A percentile compares a stretch with the other conserved stretches of the same genome.
phyloP scores from a whole-genome alignment of 768 basidiomycete species.

The Scleroderma bovista region DNA sequence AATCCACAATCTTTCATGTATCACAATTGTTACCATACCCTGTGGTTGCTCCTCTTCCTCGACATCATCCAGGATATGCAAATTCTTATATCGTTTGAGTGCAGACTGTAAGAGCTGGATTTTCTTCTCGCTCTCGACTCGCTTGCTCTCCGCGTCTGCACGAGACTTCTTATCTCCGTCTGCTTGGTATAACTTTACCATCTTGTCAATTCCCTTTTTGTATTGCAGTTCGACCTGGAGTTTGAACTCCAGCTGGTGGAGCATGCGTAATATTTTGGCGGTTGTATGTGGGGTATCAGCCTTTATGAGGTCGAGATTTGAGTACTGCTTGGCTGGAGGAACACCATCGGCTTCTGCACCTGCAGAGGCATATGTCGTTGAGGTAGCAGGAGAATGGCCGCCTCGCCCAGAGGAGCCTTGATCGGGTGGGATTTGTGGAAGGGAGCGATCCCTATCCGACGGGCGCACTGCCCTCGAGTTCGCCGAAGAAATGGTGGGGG shows the following conservation, averaged over 20 bases:
- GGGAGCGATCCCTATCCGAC: slow-evolving; percentile 28
- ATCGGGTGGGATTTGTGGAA: slow-evolving; percentile 48
- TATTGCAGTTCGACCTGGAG: slow-evolving; percentile 97
- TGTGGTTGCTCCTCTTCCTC: slow-evolving; percentile 77
- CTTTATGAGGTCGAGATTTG: slow-evolving; percentile 91
- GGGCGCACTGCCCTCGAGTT: slow-evolving; percentile 12
- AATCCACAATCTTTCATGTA: neutral
- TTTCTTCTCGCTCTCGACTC: slow-evolving; percentile 93
- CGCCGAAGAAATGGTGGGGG: slow-evolving; percentile 25
- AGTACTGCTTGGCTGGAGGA: slow-evolving; percentile 61
- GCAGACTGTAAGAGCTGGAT: slow-evolving; percentile 89
- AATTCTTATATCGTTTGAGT: slow-evolving; percentile 92
- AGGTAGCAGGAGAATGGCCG: slow-evolving; percentile 34
- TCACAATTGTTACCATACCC: slow-evolving; percentile 33
- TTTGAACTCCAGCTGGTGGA: slow-evolving; percentile 99
- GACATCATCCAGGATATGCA: slow-evolving; percentile 88
- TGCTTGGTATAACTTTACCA: slow-evolving; percentile 93
- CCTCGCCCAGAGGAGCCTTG: slow-evolving; percentile 36
- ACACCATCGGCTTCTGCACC: slow-evolving; percentile 33
- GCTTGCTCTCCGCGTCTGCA: slow-evolving; percentile 89
- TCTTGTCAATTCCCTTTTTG: slow-evolving; percentile 97
- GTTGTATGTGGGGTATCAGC: slow-evolving; percentile 96
- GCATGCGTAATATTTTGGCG: slow-evolving; percentile 94
- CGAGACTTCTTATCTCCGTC: slow-evolving; percentile 97
- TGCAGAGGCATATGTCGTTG: slow-evolving; percentile 33